Percentiles rank a stretch among this genome's conserved stretches.
Conservation (phyloP, 352 stramenopile genomes). For the Plasmopara muralis region DNA sequence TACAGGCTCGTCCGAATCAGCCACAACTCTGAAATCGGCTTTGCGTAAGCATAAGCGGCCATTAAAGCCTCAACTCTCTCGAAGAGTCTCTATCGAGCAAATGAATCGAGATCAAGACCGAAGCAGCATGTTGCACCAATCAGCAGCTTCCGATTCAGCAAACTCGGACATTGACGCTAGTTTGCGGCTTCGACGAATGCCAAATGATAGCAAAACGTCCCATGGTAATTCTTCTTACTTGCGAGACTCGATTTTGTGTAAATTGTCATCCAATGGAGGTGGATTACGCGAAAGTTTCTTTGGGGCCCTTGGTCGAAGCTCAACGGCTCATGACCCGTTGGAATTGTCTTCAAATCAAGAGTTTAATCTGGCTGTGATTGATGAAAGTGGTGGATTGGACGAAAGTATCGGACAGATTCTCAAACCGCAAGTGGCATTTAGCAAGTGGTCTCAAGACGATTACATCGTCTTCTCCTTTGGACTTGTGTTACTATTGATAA, state of each 20-base stretch:
- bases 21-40: conserved; percentile 16
- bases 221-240: conserved; percentile 1
- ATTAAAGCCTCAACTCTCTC: conserved; percentile 9
- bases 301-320: conserved; percentile 22
- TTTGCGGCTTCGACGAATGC: conserved; percentile 26
- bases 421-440: conserved; percentile 31
- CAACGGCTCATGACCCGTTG: conserved; percentile 35
- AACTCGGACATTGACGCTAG: conserved; percentile 18
- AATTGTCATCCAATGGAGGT: conserved; percentile 35
- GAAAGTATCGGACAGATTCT: conserved; percentile 57
- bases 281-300: conserved; percentile 63
- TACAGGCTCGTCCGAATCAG: conserved; percentile 1
- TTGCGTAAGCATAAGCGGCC: conserved; percentile 12
- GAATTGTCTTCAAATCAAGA: conserved; percentile 60
- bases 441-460: conserved; percentile 44
- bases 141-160: conserved; percentile 11
- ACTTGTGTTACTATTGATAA: conserved; percentile 36
- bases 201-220: conserved; percentile 35
- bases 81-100: conserved; percentile 25
- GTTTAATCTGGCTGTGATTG: conserved; percentile 70
- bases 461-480: conserved; percentile 40
- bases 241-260: conserved; percentile 29
- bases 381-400: conserved; percentile 59
- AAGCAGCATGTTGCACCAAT: conserved; percentile 11
- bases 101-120: conserved; percentile 2